phyloP scores from a whole-genome alignment of 106 monocot species.

The Platanthera zijinensis region DNA sequence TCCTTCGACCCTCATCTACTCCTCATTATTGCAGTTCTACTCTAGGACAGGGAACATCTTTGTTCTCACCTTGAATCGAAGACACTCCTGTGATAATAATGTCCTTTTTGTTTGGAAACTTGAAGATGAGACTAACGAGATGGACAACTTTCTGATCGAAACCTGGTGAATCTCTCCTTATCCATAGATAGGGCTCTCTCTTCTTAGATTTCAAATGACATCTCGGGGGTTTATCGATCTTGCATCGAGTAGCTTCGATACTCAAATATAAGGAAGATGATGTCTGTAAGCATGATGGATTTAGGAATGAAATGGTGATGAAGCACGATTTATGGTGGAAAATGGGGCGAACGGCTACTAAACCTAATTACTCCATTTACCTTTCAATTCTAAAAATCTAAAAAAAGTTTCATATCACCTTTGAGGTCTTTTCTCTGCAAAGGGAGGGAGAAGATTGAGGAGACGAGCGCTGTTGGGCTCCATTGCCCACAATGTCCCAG shows the following conservation, averaged over 20 bases:
- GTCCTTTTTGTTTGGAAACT: constrained; percentile 77
- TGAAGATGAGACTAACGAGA: constrained; percentile 67
- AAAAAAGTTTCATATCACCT: background rate
- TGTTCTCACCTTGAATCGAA: too few relatives aligned
- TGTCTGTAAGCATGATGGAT: background rate
- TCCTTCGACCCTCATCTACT: too few relatives aligned
- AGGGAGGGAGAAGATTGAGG: too few relatives aligned
- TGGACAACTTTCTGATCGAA: constrained; percentile 75
- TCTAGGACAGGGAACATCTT: too few relatives aligned
- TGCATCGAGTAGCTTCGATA: background rate
- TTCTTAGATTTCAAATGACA: constrained; percentile 12
- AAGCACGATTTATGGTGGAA: background rate
- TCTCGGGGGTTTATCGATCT: background rate
- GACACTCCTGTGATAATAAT: constrained; percentile 50
- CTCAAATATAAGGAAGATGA: background rate
- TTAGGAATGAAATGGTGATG: background rate
- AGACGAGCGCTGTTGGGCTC: too few relatives aligned
- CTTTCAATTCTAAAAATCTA: background rate
- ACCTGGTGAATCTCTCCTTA: constrained; percentile 70
- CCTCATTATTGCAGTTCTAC: too few relatives aligned
- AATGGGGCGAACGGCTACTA: background rate
- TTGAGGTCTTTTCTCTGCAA: too few relatives aligned
- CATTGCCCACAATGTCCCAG: too few relatives aligned
- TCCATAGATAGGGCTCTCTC: constrained; percentile 88
- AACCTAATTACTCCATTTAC: background rate